These are phyloP conservation scores for Sporothrix pallida DNA, from an alignment of 2,329 filamentous ascomycete species.

Conservation along the genomic window DNA sequence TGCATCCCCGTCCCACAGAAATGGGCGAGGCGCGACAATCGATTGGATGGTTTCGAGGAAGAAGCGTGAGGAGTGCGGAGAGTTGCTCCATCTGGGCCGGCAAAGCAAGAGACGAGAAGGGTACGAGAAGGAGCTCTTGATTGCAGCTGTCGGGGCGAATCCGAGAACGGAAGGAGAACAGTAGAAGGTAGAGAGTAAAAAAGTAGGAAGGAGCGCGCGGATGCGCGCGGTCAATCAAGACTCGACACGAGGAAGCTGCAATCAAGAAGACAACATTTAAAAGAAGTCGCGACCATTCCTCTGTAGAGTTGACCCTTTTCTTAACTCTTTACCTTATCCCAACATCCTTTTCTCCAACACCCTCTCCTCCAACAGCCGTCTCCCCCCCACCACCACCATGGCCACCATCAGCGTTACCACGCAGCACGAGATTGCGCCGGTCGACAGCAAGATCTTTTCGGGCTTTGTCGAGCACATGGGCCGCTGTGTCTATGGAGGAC, in stretches of 20 bases:
- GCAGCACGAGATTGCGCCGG: constrained; percentile 24
- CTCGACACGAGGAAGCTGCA: too few relatives aligned
- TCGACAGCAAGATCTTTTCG: constrained; percentile 81
- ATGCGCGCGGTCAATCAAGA: too few relatives aligned
- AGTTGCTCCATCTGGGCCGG: constrained; percentile 8
- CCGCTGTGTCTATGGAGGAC: constrained; percentile 84
- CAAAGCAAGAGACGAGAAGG: not conserved
- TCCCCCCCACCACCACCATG: not conserved
- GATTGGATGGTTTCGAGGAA: not conserved
- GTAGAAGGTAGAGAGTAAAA: not conserved
- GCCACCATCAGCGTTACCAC: constrained; percentile 21
- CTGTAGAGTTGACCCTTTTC: too few relatives aligned
- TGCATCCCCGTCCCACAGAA: not conserved
- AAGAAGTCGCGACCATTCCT: too few relatives aligned
- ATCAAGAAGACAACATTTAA: too few relatives aligned
- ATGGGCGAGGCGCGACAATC: not conserved
- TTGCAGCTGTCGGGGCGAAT: not conserved
- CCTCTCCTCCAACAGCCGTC: not conserved
- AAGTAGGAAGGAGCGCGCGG: too few relatives aligned
- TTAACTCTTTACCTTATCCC: too few relatives aligned
- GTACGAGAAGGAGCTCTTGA: not conserved
- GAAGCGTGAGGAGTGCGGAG: not conserved
- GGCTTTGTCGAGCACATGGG: constrained; percentile 93
- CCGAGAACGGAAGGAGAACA: not conserved
- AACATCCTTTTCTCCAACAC: too few relatives aligned